Evolutionary conservation across 495 filamentous ascomycete genomes (phyloP).

Genomic region (Penicillium soppii): DNA sequence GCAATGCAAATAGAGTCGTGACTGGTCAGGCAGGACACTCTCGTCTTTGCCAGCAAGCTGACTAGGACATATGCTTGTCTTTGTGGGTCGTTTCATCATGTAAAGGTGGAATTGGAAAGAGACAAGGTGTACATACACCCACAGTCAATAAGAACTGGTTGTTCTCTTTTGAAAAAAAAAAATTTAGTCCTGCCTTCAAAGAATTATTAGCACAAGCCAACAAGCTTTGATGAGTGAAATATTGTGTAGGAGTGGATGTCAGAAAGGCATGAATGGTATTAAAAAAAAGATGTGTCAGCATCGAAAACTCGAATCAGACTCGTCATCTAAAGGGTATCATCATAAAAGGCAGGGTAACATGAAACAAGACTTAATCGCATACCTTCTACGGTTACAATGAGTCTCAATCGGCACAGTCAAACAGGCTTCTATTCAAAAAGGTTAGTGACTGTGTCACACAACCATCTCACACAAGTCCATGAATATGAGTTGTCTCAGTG

Average conservation of each 20-base stretch:
- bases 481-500: slow-evolving; percentile 66
- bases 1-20: slow-evolving; percentile 15
- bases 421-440: slow-evolving; percentile 17
- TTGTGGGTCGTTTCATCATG: slow-evolving; percentile 54
- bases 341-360: slow-evolving; percentile 30
- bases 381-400: slow-evolving; percentile 21
- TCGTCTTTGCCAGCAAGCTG: slow-evolving; percentile 50
- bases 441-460: slow-evolving; percentile 35
- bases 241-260: slow-evolving; percentile 26
- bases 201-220: slow-evolving; percentile 25
- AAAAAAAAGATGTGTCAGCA: slow-evolving; percentile 55
- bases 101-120: slow-evolving; percentile 8
- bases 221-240: slow-evolving; percentile 10
- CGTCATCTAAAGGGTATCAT: slow-evolving; percentile 60
- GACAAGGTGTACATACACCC: slow-evolving; percentile 34
- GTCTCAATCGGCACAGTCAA: background rate
- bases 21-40: slow-evolving; percentile 48
- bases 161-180: slow-evolving; percentile 2
- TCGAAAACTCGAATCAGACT: slow-evolving; percentile 63
- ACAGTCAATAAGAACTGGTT: slow-evolving; percentile 4
- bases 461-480: slow-evolving; percentile 16
- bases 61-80: slow-evolving; percentile 65
- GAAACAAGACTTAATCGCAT: slow-evolving; percentile 13
- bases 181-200: slow-evolving; percentile 16
- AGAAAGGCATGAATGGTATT: slow-evolving; percentile 62